These are phyloP conservation scores for Pseudoturritis turrita DNA, from an alignment of 345 rosid species.

Conservation along the genomic window DNA sequence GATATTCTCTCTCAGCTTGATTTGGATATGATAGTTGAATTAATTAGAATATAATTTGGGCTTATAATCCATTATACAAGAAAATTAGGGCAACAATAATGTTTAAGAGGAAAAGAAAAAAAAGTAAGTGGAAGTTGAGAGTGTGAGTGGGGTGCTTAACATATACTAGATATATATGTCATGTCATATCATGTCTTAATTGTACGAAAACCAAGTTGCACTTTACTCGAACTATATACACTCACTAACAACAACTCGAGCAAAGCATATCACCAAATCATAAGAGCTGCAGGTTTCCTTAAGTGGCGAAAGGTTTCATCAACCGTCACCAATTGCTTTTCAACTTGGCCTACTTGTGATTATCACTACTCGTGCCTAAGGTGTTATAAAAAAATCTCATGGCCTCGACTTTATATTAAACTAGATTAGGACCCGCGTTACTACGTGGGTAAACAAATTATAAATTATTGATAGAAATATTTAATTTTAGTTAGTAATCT, in stretches of 20 bases:
- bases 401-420: too few species aligned
- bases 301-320: constrained; percentile 9
- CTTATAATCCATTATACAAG: too few species aligned
- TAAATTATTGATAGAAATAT: too few species aligned
- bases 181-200: neutral
- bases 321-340: neutral
- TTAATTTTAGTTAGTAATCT: too few species aligned
- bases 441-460: too few species aligned
- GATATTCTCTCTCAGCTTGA: too few species aligned
- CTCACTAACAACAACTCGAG: neutral
- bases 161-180: neutral
- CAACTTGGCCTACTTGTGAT: constrained; percentile 18
- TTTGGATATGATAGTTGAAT: too few species aligned
- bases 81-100: neutral
- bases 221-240: constrained; percentile 1
- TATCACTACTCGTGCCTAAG: neutral
- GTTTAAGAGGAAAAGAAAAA: neutral
- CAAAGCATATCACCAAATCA: neutral
- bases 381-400: too few species aligned
- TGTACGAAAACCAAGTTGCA: neutral
- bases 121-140: neutral
- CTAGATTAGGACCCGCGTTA: too few species aligned
- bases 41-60: too few species aligned
- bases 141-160: neutral
- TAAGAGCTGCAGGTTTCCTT: neutral